Conservation (phyloP, 1,284 basidiomycete genomes). For the Ceratobasidium sp. region DNA sequence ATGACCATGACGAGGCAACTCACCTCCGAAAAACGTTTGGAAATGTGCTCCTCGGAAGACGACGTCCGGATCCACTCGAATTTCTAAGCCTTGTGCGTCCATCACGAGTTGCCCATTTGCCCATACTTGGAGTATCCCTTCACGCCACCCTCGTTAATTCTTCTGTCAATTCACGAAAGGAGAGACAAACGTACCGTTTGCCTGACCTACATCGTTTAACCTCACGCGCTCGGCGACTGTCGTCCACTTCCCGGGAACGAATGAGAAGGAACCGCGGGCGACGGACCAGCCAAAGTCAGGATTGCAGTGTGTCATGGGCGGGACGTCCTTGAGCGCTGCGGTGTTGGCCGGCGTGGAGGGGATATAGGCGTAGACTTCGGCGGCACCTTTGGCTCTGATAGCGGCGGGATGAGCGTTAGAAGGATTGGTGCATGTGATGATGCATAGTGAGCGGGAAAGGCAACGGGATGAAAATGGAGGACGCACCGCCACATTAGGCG, state of each 20-base stretch:
- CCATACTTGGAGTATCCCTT: constrained; percentile 71
- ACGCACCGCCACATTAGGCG: constrained; percentile 75
- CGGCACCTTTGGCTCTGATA: constrained; percentile 61
- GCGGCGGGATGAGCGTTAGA: background rate
- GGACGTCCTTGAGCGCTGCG: constrained; percentile 62
- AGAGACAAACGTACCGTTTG: constrained; percentile 54
- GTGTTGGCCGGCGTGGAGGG: constrained; percentile 64
- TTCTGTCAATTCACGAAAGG: background rate
- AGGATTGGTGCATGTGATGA: background rate
- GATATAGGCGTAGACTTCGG: constrained; percentile 72
- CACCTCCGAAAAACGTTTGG: constrained; percentile 82
- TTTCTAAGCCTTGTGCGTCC: constrained; percentile 59
- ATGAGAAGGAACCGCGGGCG: constrained; percentile 67
- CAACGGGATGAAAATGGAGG: too few species aligned
- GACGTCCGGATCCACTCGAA: constrained; percentile 60
- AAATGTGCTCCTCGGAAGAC: constrained; percentile 73
- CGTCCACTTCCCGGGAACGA: constrained; percentile 67
- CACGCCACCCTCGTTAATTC: constrained; percentile 16
- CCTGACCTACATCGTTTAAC: constrained; percentile 67
- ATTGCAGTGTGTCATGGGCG: constrained; percentile 66
- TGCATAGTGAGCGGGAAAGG: too few species aligned
- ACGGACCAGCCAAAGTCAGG: constrained; percentile 72
- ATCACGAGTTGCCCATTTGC: constrained; percentile 69
- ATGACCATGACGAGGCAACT: constrained; percentile 47
- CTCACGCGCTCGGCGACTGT: constrained; percentile 72